These are phyloP conservation scores for Myrica gale DNA, from an alignment of 306 rosid species.

Conservation along the genomic window DNA sequence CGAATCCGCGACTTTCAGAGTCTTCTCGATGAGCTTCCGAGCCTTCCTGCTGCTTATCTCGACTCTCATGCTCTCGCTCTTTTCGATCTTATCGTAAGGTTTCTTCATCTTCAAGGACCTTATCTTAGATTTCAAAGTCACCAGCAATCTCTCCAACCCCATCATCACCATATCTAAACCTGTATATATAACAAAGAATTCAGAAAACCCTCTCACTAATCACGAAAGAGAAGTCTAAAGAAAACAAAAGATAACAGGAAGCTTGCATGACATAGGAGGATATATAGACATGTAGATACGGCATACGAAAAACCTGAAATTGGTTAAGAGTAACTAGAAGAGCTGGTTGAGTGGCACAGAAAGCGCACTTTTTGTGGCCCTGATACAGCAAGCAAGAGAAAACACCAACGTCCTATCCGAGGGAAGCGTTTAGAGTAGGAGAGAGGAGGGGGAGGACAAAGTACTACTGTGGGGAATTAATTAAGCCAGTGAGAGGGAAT, in stretches of 20 bases:
- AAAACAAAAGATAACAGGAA: not conserved
- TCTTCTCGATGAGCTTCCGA: constrained; percentile 68
- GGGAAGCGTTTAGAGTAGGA: not conserved
- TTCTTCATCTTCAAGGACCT: constrained; percentile 69
- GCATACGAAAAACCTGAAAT: not conserved
- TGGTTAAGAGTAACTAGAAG: constrained; percentile 5
- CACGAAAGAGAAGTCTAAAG: not conserved
- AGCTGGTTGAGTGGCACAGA: not conserved
- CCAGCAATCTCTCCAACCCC: constrained; percentile 62
- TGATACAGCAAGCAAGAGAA: not conserved
- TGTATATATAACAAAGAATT: constrained; percentile 4
- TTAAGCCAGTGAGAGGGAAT: constrained; percentile 33
- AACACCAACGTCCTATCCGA: not conserved
- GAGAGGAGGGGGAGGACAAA: not conserved
- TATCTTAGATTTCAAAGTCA: constrained; percentile 66
- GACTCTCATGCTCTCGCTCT: constrained; percentile 96
- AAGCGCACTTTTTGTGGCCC: not conserved
- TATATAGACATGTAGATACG: not conserved
- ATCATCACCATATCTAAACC: constrained; percentile 39
- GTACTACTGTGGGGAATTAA: not conserved
- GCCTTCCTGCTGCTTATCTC: constrained; percentile 92
- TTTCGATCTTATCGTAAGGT: constrained; percentile 76
- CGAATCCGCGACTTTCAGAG: constrained; percentile 76
- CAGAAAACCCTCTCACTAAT: not conserved
- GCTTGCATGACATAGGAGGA: not conserved